Percentiles rank a stretch among this genome's conserved stretches.
Conservation (phyloP, 139 green algal genomes). For the Edaphochlamys debaryana region DNA sequence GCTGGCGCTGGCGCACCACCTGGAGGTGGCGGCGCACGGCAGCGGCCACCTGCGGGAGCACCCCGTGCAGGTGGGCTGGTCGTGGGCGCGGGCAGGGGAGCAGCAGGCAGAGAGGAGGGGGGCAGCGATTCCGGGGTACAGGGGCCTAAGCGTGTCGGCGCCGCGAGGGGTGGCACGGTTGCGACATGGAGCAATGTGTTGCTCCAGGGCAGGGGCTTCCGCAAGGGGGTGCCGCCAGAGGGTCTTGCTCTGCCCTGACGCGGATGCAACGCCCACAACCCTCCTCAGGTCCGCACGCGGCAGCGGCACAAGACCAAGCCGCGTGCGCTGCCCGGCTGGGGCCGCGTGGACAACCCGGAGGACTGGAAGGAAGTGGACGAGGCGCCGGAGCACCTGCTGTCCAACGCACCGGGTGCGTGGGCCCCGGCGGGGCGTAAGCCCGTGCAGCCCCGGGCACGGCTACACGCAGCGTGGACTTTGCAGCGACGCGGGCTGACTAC, state of each 20-base stretch:
- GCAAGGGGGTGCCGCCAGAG: too few species aligned
- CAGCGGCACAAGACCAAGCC: conserved; percentile 22
- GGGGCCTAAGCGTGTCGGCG: too few species aligned
- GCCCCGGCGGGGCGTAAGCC: not conserved
- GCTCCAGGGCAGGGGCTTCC: too few species aligned
- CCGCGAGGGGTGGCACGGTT: too few species aligned
- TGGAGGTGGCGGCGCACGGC: conserved; percentile 82
- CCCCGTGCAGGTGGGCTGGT: conserved; percentile 57
- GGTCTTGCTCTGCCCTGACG: too few species aligned
- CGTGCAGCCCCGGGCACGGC: not conserved
- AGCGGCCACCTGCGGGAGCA: conserved; percentile 65
- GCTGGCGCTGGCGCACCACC: conserved; percentile 81
- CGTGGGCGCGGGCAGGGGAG: too few species aligned
- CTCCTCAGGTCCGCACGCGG: conserved; percentile 22
- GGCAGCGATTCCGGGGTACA: too few species aligned
- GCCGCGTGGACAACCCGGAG: conserved; percentile 67
- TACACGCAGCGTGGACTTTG: too few species aligned
- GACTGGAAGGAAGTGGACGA: conserved; percentile 85
- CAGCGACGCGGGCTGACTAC: too few species aligned
- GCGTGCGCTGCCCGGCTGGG: conserved; percentile 83
- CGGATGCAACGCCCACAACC: too few species aligned
- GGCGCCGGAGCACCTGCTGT: conserved; percentile 59
- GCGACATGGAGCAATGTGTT: too few species aligned
- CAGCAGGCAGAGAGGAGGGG: too few species aligned
- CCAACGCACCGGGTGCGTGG: not conserved